Evolutionary conservation across 148 eudicot genomes (phyloP).

Genomic region (Limonium bicolor): DNA sequence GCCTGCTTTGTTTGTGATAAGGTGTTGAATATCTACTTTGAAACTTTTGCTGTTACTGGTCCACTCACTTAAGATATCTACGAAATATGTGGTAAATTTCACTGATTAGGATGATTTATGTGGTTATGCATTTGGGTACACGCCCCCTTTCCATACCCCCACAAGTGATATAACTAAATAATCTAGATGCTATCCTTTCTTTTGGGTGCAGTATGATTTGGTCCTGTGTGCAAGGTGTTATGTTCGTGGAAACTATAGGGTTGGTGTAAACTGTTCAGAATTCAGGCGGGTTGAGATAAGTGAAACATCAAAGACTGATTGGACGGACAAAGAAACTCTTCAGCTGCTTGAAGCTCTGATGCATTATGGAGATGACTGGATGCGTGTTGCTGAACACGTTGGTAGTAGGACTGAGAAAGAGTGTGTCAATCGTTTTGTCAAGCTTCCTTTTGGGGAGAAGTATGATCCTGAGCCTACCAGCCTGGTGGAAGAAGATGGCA

Average conservation of each 20-base stretch:
- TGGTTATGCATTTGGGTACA: too few species aligned
- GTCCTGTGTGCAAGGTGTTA: conserved; percentile 93
- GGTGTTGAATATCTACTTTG: conserved; percentile 21
- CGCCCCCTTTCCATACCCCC: too few species aligned
- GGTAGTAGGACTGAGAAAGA: conserved; percentile 75
- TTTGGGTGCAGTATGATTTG: conserved; percentile 51
- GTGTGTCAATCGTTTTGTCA: conserved; percentile 71
- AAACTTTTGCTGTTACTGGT: too few species aligned
- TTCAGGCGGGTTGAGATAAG: conserved; percentile 83
- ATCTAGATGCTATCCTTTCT: not conserved
- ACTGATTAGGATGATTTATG: too few species aligned
- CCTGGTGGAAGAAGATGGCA: conserved; percentile 22
- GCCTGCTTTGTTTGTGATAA: conserved; percentile 81
- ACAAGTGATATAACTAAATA: too few species aligned
- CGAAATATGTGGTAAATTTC: too few species aligned
- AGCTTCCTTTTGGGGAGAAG: conserved; percentile 93
- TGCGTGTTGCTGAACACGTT: conserved; percentile 71
- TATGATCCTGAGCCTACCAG: conserved; percentile 49
- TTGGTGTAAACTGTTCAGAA: conserved; percentile 46
- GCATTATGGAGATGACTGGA: conserved; percentile 96
- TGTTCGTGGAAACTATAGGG: conserved; percentile 57
- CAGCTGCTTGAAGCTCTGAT: conserved; percentile 74
- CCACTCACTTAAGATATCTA: too few species aligned
- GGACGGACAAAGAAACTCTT: conserved; percentile 87
- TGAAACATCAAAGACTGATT: conserved; percentile 60